phyloP scores from a whole-genome alignment of 164 flowering plant genomes.

The Vitis cinerea region DNA sequence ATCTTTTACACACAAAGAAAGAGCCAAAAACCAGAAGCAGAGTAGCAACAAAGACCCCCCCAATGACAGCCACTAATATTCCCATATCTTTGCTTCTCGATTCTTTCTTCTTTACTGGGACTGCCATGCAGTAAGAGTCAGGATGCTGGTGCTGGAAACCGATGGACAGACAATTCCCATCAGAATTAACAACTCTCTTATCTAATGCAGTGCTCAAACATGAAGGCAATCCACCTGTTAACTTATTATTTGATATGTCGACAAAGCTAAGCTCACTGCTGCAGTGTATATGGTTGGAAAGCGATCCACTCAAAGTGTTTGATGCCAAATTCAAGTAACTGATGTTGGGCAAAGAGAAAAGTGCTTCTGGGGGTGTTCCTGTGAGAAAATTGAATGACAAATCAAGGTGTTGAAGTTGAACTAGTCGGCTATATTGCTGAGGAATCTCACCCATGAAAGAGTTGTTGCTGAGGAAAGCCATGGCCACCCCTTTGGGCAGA shows the following conservation, averaged over 20 bases:
- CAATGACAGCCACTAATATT: slow-evolving; percentile 41
- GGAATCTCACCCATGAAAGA: slow-evolving; percentile 64
- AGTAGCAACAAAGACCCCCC: slow-evolving; percentile 32
- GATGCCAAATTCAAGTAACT: slow-evolving; percentile 68
- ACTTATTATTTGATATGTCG: slow-evolving; percentile 68
- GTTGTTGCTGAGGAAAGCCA: slow-evolving; percentile 57
- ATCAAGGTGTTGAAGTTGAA: slow-evolving; percentile 69
- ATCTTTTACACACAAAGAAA: slow-evolving; percentile 40
- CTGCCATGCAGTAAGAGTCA: slow-evolving; percentile 45
- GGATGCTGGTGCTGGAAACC: slow-evolving; percentile 46
- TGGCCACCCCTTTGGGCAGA: slow-evolving; percentile 56
- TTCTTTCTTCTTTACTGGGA: slow-evolving; percentile 8
- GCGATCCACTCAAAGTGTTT: slow-evolving; percentile 61
- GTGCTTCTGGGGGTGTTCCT: slow-evolving; percentile 49
- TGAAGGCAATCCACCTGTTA: slow-evolving; percentile 59
- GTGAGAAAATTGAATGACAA: slow-evolving; percentile 59
- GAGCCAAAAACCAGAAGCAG: slow-evolving; percentile 34
- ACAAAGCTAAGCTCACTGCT: slow-evolving; percentile 56
- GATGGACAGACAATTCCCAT: slow-evolving; percentile 68
- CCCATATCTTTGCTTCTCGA: slow-evolving; percentile 24
- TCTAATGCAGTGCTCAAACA: slow-evolving; percentile 45
- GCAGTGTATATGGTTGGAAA: slow-evolving; percentile 48
- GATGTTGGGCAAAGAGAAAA: slow-evolving; percentile 72
- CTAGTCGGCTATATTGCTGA: slow-evolving; percentile 39
- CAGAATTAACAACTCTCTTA: slow-evolving; percentile 40